Evolutionary conservation across 345 rosid genomes (phyloP).

Genomic region (Eucalyptus urophylla): DNA sequence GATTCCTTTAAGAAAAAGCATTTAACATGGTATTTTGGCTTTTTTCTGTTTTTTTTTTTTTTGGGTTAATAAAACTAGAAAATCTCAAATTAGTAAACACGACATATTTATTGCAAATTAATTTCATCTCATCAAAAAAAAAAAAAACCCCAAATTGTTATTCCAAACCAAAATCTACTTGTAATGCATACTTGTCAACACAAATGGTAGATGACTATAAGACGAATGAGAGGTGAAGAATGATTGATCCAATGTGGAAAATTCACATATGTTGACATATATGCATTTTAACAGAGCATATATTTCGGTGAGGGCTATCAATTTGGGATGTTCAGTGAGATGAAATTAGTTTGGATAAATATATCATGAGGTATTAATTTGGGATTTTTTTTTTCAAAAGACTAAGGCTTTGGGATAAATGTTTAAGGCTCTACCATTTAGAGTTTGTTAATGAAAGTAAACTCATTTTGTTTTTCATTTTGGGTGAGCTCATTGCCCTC

Average conservation of each 20-base stretch:
- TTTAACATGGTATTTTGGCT: background rate
- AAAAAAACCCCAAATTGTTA: too few species aligned
- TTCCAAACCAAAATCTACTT: background rate
- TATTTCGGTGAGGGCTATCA: too few species aligned
- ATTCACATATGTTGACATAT: background rate
- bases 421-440: fast-evolving
- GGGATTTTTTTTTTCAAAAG: too few species aligned
- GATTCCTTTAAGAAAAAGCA: background rate
- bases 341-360: background rate
- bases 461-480: background rate
- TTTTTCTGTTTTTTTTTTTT: too few species aligned
- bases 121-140: background rate
- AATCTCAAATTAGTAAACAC: background rate
- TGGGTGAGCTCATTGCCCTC: background rate
- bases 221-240: too few species aligned
- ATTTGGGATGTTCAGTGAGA: background rate
- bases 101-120: background rate
- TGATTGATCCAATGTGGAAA: too few species aligned
- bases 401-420: background rate
- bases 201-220: too few species aligned
- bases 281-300: too few species aligned
- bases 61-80: background rate
- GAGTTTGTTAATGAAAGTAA: background rate
- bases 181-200: background rate
- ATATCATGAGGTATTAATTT: background rate